These are phyloP conservation scores for Stipa capillata DNA, from an alignment of 176 grass and related monocot genomes.

Conservation along the genomic window DNA sequence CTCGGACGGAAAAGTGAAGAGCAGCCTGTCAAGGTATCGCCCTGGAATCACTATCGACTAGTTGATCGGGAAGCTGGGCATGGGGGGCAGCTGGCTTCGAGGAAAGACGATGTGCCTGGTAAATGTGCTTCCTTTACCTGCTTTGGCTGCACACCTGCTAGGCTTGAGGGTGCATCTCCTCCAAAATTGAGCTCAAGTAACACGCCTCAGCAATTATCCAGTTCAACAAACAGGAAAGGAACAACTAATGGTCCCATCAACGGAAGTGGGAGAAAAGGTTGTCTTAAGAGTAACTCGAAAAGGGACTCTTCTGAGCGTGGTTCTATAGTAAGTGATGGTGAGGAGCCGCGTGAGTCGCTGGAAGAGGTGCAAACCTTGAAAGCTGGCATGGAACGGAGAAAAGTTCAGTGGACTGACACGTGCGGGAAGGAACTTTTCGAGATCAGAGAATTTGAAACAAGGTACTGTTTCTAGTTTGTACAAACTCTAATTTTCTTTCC, in stretches of 20 bases:
- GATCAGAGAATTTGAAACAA: slow-evolving; percentile 86
- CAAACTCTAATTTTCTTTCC: neutral
- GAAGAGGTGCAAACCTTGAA: slow-evolving; percentile 62
- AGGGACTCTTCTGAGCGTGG: slow-evolving; percentile 45
- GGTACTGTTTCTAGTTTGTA: slow-evolving; percentile 16
- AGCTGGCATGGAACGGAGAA: slow-evolving; percentile 52
- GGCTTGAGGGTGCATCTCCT: slow-evolving; percentile 46
- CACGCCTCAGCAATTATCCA: slow-evolving; percentile 17
- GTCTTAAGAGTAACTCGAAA: slow-evolving; percentile 66
- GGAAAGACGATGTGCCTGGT: slow-evolving; percentile 39
- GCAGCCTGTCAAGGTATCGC: slow-evolving; percentile 51
- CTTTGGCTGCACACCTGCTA: slow-evolving; percentile 48
- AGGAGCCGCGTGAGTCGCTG: slow-evolving; percentile 49
- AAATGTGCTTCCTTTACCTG: slow-evolving; percentile 69
- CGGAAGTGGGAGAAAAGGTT: slow-evolving; percentile 44
- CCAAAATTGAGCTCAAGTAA: slow-evolving; percentile 32
- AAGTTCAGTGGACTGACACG: slow-evolving; percentile 86
- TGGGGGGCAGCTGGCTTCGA: slow-evolving; percentile 33
- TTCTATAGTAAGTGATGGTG: slow-evolving; percentile 37
- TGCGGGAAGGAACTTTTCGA: slow-evolving; percentile 86
- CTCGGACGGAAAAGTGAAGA: slow-evolving; percentile 77
- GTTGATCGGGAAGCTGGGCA: slow-evolving; percentile 44
- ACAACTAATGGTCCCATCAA: slow-evolving; percentile 1
- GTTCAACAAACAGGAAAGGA: slow-evolving; percentile 19
- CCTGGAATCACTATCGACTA: slow-evolving; percentile 60